Percentiles rank a stretch among this genome's conserved stretches.
These are phyloP conservation scores for Crithidia mellificae DNA, from an alignment of 208 protist genomes.

Conservation along the genomic window DNA sequence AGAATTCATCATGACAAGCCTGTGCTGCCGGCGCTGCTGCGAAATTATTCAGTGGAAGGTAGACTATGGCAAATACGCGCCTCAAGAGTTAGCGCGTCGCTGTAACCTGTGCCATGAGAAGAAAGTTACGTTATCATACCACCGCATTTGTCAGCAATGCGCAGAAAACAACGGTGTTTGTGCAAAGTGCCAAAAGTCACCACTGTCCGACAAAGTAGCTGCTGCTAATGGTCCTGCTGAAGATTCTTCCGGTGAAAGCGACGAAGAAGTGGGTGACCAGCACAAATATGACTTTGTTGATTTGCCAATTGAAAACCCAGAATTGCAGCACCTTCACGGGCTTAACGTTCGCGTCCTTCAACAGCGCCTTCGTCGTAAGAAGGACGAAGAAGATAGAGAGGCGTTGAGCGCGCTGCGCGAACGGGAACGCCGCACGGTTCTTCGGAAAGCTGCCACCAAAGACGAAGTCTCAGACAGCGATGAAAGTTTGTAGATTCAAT, in stretches of 20 bases:
- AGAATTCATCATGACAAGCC: constrained; percentile 61
- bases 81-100: constrained; percentile 49
- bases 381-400: constrained; percentile 38
- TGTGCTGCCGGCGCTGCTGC: constrained; percentile 84
- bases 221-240: constrained; percentile 1
- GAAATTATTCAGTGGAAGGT: constrained; percentile 90
- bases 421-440: constrained; percentile 54
- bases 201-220: constrained; percentile 13
- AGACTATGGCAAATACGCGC: constrained; percentile 85
- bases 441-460: constrained; percentile 32
- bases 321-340: constrained; percentile 50
- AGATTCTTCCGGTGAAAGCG: constrained; percentile 21
- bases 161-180: constrained; percentile 43
- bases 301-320: constrained; percentile 36
- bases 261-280: constrained; percentile 9
- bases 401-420: constrained; percentile 48
- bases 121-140: constrained; percentile 65
- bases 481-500: constrained; percentile 17
- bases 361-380: constrained; percentile 19
- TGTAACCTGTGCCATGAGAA: constrained; percentile 77
- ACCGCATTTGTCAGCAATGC: constrained; percentile 84
- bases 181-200: constrained; percentile 85
- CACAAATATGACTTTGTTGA: constrained; percentile 73
- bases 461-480: constrained; percentile 22
- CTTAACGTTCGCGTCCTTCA: constrained; percentile 63